Evolutionary conservation across 495 filamentous ascomycete species (phyloP).

Genomic region (Penicillium maclennaniae): DNA sequence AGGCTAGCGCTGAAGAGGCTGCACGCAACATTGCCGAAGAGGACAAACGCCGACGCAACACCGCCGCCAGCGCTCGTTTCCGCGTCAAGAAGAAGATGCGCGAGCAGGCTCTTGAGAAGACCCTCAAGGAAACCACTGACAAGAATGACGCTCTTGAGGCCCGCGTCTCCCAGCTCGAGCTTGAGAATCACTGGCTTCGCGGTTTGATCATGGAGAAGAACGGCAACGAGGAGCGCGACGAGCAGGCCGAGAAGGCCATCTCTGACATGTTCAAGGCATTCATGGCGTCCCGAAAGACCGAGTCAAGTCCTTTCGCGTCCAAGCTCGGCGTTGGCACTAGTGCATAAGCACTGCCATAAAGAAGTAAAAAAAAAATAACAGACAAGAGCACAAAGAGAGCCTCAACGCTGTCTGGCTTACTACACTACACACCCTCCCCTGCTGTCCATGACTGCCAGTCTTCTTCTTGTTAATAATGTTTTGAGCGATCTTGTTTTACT

Average conservation of each 20-base stretch:
- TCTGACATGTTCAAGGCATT: constrained; percentile 49
- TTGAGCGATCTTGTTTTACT: constrained; percentile 5
- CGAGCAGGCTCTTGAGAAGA: constrained; percentile 84
- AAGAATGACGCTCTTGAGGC: constrained; percentile 76
- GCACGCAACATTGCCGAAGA: constrained; percentile 82
- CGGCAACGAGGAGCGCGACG: constrained; percentile 40
- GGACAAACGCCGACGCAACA: constrained; percentile 96
- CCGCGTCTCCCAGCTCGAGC: constrained; percentile 79
- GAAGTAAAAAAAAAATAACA: constrained; percentile 12
- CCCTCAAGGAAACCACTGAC: constrained; percentile 83
- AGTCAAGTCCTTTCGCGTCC: constrained; percentile 35
- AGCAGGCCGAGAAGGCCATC: constrained; percentile 41
- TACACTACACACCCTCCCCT: constrained; percentile 6
- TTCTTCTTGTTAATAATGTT: constrained; percentile 12
- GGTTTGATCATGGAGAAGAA: constrained; percentile 93
- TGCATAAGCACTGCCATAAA: constrained; percentile 13
- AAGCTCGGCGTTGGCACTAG: constrained; percentile 40
- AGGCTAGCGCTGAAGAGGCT: constrained; percentile 40
- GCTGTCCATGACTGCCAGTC: constrained; percentile 1
- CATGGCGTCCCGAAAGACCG: constrained; percentile 39
- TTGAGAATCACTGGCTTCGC: constrained; percentile 96
- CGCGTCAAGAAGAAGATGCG: constrained; percentile 99
- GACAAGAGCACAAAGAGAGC: constrained; percentile 5
- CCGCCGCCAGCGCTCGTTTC: constrained; percentile 91
- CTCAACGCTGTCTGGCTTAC: constrained; percentile 5